phyloP scores from a whole-genome alignment of 192 early-diverging fungal species.

The Coemansia sp. region DNA sequence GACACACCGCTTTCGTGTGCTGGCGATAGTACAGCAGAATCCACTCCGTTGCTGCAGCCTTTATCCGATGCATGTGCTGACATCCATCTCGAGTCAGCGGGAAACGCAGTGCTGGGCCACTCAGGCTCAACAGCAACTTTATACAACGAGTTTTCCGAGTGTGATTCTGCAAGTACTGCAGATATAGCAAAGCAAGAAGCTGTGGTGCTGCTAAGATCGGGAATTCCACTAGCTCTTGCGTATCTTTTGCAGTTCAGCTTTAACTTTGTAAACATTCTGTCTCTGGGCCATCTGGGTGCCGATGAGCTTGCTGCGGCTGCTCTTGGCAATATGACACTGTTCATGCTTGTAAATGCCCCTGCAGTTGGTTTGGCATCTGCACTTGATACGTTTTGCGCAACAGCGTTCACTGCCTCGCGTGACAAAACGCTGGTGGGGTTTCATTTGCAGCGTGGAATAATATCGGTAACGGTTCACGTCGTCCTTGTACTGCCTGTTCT shows the following conservation, averaged over 20 bases:
- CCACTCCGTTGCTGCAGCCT: conserved; percentile 20
- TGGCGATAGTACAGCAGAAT: conserved; percentile 10
- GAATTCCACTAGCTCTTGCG: conserved; percentile 57
- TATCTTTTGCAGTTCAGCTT: conserved; percentile 65
- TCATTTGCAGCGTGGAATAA: conserved; percentile 35
- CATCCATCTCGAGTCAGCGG: conserved; percentile 1
- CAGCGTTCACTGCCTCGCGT: conserved; percentile 37
- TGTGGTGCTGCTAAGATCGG: conserved; percentile 4
- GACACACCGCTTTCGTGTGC: neutral
- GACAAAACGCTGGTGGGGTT: conserved; percentile 40
- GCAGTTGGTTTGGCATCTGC: conserved; percentile 62
- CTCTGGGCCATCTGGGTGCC: conserved; percentile 60
- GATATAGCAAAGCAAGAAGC: conserved; percentile 17
- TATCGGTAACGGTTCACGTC: conserved; percentile 29
- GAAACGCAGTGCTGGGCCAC: neutral
- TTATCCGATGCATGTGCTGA: neutral
- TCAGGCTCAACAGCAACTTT: conserved; percentile 24
- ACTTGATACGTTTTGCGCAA: conserved; percentile 38
- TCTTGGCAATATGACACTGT: conserved; percentile 66
- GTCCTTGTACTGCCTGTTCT: conserved; percentile 18
- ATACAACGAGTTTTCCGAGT: conserved; percentile 25
- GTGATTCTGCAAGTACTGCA: conserved; percentile 16
- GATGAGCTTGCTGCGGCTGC: conserved; percentile 67
- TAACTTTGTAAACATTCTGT: conserved; percentile 62
- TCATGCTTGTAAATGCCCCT: conserved; percentile 65